Percentiles rank a stretch among this genome's conserved stretches.
Evolutionary conservation across 73 alveolate genomes (phyloP).

Genomic region (Uronychia setigera): DNA sequence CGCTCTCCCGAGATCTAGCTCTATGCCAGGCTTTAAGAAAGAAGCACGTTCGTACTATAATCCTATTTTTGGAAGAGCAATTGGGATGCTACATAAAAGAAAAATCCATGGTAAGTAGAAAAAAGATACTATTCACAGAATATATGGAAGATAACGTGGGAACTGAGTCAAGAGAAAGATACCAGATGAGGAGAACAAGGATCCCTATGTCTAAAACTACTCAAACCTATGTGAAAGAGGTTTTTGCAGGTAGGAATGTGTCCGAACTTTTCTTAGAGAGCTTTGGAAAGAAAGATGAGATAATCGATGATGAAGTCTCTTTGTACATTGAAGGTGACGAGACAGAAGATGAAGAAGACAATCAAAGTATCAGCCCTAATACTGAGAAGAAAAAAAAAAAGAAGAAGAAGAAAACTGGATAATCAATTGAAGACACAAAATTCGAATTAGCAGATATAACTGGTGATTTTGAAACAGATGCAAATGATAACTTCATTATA

Average conservation of each 20-base stretch:
- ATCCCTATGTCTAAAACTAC: not conserved
- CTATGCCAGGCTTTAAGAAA: not conserved
- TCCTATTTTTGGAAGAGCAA: not conserved
- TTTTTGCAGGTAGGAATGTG: not conserved
- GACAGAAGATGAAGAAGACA: not conserved
- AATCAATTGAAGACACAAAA: constrained; percentile 47
- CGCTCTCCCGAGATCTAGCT: not conserved
- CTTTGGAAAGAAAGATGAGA: not conserved
- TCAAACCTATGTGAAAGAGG: not conserved
- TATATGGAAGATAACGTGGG: not conserved
- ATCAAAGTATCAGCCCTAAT: not conserved
- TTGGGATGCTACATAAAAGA: not conserved
- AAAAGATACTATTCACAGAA: not conserved
- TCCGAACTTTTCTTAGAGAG: not conserved
- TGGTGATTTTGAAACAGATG: constrained; percentile 72
- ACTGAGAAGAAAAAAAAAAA: not conserved
- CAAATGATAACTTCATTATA: constrained; percentile 55
- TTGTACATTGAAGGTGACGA: not conserved
- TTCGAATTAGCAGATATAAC: constrained; percentile 67
- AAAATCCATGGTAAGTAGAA: not conserved
- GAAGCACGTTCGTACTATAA: not conserved
- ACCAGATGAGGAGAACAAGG: not conserved
- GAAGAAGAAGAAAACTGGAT: constrained; percentile 42
- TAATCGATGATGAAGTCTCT: not conserved
- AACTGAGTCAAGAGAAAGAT: not conserved